Evolutionary conservation across 1,284 basidiomycete genomes (phyloP), one percentile per base, ranked within the genome.

Genomic region (Boletellus sp.): DNA sequence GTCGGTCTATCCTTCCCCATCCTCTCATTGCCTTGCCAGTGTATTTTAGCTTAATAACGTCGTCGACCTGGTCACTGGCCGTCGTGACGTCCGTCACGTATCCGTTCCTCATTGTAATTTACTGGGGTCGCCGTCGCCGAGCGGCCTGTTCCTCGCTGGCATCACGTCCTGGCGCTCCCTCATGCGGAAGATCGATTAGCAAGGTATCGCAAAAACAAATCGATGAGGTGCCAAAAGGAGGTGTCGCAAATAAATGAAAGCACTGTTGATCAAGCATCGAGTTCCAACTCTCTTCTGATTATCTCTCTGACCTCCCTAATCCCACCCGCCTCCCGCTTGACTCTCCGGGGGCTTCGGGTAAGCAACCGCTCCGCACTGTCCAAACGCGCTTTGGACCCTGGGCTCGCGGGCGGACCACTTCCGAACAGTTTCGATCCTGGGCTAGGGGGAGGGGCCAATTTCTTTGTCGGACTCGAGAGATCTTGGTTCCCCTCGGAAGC

Each of bases 301-400:
- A 86, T 82, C 69, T 91, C 89, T 53, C 88, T 73, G 41, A 91
- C 88, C 65, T 89, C 80, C 36, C 88, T 76, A 58, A 91, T 71
- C 0, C 88, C 87, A 35, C 86, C 84, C 15, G 72, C 77, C 61
- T 89, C 86, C 24, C 72, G 74, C 62, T 81, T 85, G 32, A 91
- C 83, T 52, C 80, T 71, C 52, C 77, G 77, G 5, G 89, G 89
- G 65, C 88, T 91, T 41, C 86, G 74, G 22, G 75, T 81, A 18
- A 83, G 67, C 21, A 89, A 60, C 63, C 83, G 82, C 50, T 78
- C 68, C 19, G 77, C 80, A 57, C 80, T 85, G 49, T 83, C 77
- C 49, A 78, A 64, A 59, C 75, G 72, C 24, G 57, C 50, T 49
- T 65, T 71, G 19, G 65, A 54, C 47, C 71, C 70, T 1, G 75